These are phyloP conservation scores for Dioscorea alata DNA, from an alignment of 106 monocot species.

Conservation along the genomic window DNA sequence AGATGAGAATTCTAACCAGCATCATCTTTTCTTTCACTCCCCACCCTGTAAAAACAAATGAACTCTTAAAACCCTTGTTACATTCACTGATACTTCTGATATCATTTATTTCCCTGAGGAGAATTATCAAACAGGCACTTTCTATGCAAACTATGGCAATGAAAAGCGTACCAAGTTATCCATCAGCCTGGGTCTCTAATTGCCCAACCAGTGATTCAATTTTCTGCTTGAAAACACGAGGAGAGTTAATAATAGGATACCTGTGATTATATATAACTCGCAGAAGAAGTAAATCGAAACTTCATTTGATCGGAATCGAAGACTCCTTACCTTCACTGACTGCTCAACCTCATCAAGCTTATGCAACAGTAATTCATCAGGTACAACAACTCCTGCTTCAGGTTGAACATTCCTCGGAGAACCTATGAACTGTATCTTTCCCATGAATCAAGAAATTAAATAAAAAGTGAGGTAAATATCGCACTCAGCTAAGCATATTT, in stretches of 20 bases:
- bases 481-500: too few relatives aligned
- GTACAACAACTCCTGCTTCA: conserved; percentile 7
- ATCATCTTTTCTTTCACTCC: too few relatives aligned
- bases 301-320: not conserved
- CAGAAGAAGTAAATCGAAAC: too few relatives aligned
- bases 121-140: too few relatives aligned
- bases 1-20: too few relatives aligned
- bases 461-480: too few relatives aligned
- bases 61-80: too few relatives aligned
- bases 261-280: too few relatives aligned
- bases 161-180: not conserved
- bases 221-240: conserved; percentile 4
- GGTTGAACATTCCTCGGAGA: conserved; percentile 13
- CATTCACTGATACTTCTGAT: too few relatives aligned
- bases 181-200: not conserved
- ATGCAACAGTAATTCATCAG: conserved; percentile 27
- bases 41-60: too few relatives aligned
- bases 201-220: conserved; percentile 18
- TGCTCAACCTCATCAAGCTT: conserved; percentile 44
- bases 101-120: too few relatives aligned
- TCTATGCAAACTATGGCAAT: not conserved
- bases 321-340: conserved; percentile 29
- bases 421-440: conserved; percentile 13
- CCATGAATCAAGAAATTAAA: not conserved
- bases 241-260: not conserved